Evolutionary conservation across 257 asterid genomes (phyloP), one percentile per base, ranked within the genome.

Genomic region (Rhazya stricta): DNA sequence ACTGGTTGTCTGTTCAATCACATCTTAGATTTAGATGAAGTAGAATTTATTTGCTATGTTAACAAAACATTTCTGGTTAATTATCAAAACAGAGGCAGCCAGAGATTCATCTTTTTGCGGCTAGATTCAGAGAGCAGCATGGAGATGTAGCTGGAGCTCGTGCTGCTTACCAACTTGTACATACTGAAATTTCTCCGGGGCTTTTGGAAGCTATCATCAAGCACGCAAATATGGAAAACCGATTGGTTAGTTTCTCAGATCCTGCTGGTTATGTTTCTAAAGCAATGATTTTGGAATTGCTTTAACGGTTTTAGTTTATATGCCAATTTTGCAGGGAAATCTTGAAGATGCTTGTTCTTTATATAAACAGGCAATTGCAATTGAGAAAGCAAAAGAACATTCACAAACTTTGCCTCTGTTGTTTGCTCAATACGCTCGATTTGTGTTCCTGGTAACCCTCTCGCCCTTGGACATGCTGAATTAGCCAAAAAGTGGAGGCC

Each of bases 211-310:
- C 99, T 3, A 90, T 90, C 54, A 85, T 91, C 54, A 95, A 90
- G 89, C 99, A 95, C 80, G 96, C 98, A 32, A 95, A 95, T 89
- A 95, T 95, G 99, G 98, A 95, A 74, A 81, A 81, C 72, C 88
- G 99, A 79, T 91, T 83, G 68, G 98, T 95, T 88, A 88, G 91
- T 43, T 80, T 72, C 71, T 62, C 32, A 27, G 18, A 23, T 23
- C 37, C 37, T 76, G 27, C 15, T 11, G 36, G 15, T 69, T 42
- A 30, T 56, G 19, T 50, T 11, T 23, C 6, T 2, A 23, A 2
- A 65, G 18, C 6, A 41, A 19, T 74, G 36, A 19, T 16, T 12
- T 19, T 19, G 34, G 41, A 65, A 66, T n/a, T 61, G 70, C 39
- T 43, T 11, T 23, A 9, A 3, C 18, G 42, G 18, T n/a, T 30